Conservation (phyloP, 192 early-diverging fungal genomes). For the Dissophora globulifera region DNA sequence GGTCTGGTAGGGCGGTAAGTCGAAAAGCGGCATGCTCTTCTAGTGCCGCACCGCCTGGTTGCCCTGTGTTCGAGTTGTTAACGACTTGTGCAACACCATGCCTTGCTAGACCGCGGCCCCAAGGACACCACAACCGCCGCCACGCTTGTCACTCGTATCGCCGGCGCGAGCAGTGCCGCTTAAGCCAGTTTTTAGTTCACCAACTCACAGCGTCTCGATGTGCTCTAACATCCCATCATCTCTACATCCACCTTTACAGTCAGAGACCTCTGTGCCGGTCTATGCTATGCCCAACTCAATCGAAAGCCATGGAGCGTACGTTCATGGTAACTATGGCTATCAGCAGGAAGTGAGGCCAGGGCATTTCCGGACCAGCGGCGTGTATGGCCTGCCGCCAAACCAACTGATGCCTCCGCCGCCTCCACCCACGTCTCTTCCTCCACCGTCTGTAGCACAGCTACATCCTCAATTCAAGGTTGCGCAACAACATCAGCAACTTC, state of each 20-base stretch:
- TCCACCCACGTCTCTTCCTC: no score
- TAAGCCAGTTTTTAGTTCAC: neutral
- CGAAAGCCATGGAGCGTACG: no score
- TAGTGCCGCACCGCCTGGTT: no score
- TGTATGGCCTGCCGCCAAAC: neutral
- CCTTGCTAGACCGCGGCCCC: neutral
- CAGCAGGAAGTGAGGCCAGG: neutral
- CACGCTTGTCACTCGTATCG: constrained; percentile 10
- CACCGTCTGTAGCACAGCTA: no score
- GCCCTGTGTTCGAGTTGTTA: neutral
- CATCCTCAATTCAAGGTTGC: neutral
- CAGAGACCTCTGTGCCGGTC: no score
- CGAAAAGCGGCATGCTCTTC: no score
- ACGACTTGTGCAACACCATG: neutral
- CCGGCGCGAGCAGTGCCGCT: neutral
- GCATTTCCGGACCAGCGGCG: no score
- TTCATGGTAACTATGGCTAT: no score
- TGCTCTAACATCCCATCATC: no score
- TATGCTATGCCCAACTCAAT: no score
- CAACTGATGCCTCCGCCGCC: neutral
- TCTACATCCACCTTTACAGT: no score
- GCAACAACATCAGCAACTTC: neutral
- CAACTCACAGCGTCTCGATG: neutral
- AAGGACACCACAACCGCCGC: constrained; percentile 9
- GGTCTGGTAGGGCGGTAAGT: constrained; percentile 7